Percentiles rank a stretch among this genome's conserved stretches.
phyloP scores from a whole-genome alignment of 2,329 filamentous ascomycete genomes.

The Metarhizium anisopliae region DNA sequence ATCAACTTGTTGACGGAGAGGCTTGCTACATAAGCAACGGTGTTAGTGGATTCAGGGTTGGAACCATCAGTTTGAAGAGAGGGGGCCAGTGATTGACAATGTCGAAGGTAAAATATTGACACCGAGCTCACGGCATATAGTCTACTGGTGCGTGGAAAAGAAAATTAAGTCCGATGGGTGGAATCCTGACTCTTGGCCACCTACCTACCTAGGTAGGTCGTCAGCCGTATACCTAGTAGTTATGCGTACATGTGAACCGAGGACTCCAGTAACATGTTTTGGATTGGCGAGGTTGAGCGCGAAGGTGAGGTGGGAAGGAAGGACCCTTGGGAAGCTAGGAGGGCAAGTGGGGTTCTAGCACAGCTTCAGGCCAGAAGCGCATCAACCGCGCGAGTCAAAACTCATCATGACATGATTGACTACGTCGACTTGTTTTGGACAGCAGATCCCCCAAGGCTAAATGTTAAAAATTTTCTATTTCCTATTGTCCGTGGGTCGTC shows the following conservation, averaged over 20 bases:
- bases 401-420: neutral
- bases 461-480: neutral
- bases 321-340: neutral
- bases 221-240: neutral
- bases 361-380: neutral
- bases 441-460: neutral
- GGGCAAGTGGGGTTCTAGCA: neutral
- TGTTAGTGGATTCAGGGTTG: constrained; percentile 64
- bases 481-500: neutral
- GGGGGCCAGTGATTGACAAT: neutral
- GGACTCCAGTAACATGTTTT: too few relatives aligned
- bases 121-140: too few relatives aligned
- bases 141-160: too few relatives aligned
- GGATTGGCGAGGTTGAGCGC: too few relatives aligned
- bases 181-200: neutral
- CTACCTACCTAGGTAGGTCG: too few relatives aligned
- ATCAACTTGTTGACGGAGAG: constrained; percentile 61
- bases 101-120: too few relatives aligned
- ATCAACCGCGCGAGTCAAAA: too few relatives aligned
- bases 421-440: neutral
- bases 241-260: too few relatives aligned
- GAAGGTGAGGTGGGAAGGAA: neutral
- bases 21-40: constrained; percentile 85
- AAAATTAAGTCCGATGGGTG: too few relatives aligned
- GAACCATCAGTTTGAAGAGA: constrained; percentile 25